Evolutionary conservation across 1,284 basidiomycete species (phyloP).

Genomic region (Trichosporon sp.): DNA sequence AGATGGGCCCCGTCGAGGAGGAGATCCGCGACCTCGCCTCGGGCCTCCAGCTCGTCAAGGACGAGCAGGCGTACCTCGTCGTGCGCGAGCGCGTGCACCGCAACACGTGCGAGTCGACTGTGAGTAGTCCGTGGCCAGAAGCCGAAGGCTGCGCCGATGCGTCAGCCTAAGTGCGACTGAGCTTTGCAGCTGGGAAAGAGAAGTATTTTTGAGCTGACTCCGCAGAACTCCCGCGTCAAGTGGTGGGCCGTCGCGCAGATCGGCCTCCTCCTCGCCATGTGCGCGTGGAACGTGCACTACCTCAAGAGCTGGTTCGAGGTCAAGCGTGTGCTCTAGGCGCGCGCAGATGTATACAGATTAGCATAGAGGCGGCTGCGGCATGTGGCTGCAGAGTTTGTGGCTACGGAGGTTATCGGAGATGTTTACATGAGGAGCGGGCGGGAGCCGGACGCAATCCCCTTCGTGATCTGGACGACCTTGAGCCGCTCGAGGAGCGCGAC

Average conservation of each 20-base stretch:
- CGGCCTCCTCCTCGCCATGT: constrained; percentile 78
- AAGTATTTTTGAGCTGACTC: background rate
- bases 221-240: constrained; percentile 88
- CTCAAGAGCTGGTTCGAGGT: constrained; percentile 90
- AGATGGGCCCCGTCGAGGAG: constrained; percentile 86
- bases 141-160: no score
- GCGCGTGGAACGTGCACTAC: constrained; percentile 97
- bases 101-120: constrained; percentile 56
- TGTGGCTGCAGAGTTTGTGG: background rate
- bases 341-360: background rate
- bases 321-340: constrained; percentile 73
- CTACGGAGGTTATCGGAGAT: background rate
- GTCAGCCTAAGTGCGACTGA: no score
- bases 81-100: constrained; percentile 88
- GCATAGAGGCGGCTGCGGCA: no score
- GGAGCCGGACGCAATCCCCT: background rate
- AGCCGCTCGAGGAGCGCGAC: constrained; percentile 19
- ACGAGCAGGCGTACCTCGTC: constrained; percentile 98
- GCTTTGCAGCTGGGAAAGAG: background rate
- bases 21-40: constrained; percentile 87
- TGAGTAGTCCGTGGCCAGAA: constrained; percentile 36
- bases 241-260: constrained; percentile 97
- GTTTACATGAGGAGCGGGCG: background rate
- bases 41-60: constrained; percentile 84
- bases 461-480: background rate